A percentile compares a stretch with the other conserved stretches of the same genome.
Evolutionary conservation across 2,329 filamentous ascomycete genomes (phyloP).

Genomic region (Botrytis cinerea): DNA sequence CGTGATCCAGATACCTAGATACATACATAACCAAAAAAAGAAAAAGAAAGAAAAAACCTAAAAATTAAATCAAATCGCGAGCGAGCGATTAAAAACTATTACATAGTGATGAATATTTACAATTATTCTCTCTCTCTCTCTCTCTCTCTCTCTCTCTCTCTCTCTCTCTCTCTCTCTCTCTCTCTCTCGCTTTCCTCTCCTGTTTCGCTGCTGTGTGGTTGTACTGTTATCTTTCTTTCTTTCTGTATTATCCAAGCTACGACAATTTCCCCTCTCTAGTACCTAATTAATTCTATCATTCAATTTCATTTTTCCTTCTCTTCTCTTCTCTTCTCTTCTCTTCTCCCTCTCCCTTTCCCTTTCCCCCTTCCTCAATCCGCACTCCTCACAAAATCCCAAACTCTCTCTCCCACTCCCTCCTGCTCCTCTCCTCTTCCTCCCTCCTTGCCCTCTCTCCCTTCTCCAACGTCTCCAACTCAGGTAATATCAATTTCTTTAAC

Average conservation of each 20-base stretch:
- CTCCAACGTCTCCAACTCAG: slow-evolving; percentile 18
- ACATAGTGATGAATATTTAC: neutral
- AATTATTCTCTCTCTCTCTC: neutral
- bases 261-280: neutral
- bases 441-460: slow-evolving; percentile 15
- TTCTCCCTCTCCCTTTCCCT: no score
- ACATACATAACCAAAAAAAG: neutral
- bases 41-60: neutral
- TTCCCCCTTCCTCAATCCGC: neutral
- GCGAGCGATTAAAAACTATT: slow-evolving; percentile 9
- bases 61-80: neutral
- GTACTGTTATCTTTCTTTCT: neutral
- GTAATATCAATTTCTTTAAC: slow-evolving; percentile 19
- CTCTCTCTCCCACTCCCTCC: slow-evolving; percentile 21
- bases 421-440: slow-evolving; percentile 19
- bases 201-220: neutral
- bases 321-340: no score
- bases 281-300: neutral
- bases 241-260: neutral
- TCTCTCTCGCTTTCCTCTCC: neutral
- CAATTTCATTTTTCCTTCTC: neutral
- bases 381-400: slow-evolving; percentile 19
- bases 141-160: neutral
- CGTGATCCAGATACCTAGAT: no score
- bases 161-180: neutral